Conservation (phyloP, 495 filamentous ascomycete species). For the Margaritispora aquatica region DNA sequence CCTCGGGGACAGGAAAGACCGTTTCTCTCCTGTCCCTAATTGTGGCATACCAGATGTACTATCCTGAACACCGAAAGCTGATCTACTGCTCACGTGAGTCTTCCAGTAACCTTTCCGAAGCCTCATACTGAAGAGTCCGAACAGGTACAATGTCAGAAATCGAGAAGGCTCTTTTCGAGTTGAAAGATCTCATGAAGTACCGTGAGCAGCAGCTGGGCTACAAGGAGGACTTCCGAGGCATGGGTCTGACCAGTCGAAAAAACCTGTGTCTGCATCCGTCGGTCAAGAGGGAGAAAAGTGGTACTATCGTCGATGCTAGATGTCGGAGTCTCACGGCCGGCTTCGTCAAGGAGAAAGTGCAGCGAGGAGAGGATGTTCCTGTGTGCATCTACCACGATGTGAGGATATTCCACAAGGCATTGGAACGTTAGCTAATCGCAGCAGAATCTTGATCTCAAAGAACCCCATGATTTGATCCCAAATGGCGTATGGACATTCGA, state of each 20-base stretch:
- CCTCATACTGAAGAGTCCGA: neutral
- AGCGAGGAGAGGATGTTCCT: constrained; percentile 87
- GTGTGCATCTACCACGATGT: constrained; percentile 94
- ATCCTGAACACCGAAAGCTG: constrained; percentile 84
- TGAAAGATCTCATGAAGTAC: constrained; percentile 92
- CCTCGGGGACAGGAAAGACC: constrained; percentile 98
- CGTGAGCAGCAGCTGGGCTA: constrained; percentile 77
- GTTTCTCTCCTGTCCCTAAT: constrained; percentile 93
- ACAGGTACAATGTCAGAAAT: constrained; percentile 81
- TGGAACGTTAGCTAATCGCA: neutral
- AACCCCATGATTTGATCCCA: constrained; percentile 89
- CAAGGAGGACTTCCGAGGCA: constrained; percentile 85
- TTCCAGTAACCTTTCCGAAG: constrained; percentile 3
- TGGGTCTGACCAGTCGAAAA: constrained; percentile 93
- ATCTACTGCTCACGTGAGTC: constrained; percentile 92
- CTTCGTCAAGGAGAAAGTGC: constrained; percentile 96
- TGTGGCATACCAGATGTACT: constrained; percentile 89
- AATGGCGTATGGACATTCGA: constrained; percentile 97
- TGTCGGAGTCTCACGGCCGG: constrained; percentile 94
- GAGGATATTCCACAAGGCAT: constrained; percentile 2
- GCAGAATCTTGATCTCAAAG: constrained; percentile 87
- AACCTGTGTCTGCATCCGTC: constrained; percentile 95
- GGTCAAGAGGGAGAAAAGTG: constrained; percentile 93
- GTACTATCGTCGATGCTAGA: constrained; percentile 84
- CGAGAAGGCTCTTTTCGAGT: constrained; percentile 90